Conservation (phyloP, 1,284 basidiomycete species). For the Boletellus deceptivus region DNA sequence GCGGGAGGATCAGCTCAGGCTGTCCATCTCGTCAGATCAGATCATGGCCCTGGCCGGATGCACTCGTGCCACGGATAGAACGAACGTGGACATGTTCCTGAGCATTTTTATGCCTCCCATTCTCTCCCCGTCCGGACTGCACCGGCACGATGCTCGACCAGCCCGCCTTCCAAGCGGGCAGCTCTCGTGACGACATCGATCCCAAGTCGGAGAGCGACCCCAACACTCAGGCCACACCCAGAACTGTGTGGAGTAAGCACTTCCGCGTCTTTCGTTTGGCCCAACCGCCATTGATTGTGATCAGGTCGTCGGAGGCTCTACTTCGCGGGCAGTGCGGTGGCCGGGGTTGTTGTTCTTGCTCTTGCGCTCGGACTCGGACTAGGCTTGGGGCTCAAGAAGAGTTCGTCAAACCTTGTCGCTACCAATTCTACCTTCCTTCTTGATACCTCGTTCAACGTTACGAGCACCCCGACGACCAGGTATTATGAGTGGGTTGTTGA, state of each 20-base stretch:
- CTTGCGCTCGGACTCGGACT: conserved; percentile 31
- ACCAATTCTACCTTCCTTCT: conserved; percentile 34
- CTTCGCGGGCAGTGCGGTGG: conserved; percentile 12
- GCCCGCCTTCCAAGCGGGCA: conserved; percentile 5
- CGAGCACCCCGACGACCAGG: conserved; percentile 29
- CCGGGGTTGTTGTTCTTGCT: conserved; percentile 18
- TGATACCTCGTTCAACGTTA: conserved; percentile 28
- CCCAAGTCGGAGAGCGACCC: conserved; percentile 3
- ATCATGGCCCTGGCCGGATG: no score
- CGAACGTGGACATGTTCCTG: conserved; percentile 19
- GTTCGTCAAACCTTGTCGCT: conserved; percentile 11
- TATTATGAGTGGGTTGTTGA: conserved; percentile 33
- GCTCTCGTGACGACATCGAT: conserved; percentile 9
- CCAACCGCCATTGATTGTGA: background rate
- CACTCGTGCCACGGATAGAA: background rate
- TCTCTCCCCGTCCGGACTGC: background rate
- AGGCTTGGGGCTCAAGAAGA: conserved; percentile 30
- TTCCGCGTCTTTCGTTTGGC: background rate
- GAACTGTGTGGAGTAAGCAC: conserved; percentile 12
- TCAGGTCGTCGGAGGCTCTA: conserved; percentile 24
- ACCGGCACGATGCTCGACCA: conserved; percentile 22
- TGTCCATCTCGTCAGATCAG: no score
- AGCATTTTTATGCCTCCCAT: conserved; percentile 4
- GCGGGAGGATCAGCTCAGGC: no score
- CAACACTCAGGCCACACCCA: background rate